Evolutionary conservation across 176 grass and related monocot genomes (phyloP), one percentile per base, ranked within the genome.

Genomic region (Oryza australiensis): DNA sequence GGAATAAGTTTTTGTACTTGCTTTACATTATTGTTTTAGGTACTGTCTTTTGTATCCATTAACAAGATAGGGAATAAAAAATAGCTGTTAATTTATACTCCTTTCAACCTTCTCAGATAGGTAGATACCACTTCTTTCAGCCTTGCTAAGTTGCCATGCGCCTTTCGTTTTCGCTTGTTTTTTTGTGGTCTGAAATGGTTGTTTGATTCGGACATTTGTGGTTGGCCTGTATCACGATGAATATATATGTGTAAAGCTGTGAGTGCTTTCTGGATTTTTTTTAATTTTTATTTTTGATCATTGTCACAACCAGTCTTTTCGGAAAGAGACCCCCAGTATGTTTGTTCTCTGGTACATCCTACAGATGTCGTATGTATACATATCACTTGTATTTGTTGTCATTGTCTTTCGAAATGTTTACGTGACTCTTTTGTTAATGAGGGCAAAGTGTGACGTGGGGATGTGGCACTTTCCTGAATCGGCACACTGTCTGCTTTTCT

Each of bases 151-250:
- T 14, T 24, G 64, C n/a, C 38, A 28, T 30, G 13, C 10, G 28
- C 51, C 66, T 82, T 78, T 63, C 48, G 4, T 86, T 90, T 69
- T 83, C 23, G 73, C 29, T 82, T 62, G 34, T 46, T 74, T 78
- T 67, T 83, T 79, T 83, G 69, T 74, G 46, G 83, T 43, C 64
- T 18, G 16, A 62, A 76, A 82, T 46, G 35, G 79, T 62, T 40
- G 60, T 79, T 77, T 24, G 83, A 86, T 82, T 77, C 9, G 24
- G 74, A 60, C 55, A 48, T 82, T 20, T 86, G 66, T 48, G 83
- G 83, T 53, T 68, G 48, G 48, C 74, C 29, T 69, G 55, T 68
- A 41, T 24, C 12, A 42, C 15, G 24, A 45, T 76, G 73, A 46
- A 69, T 34, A 41, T 69, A 5, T 77, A 13, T 59, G 60, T 85